Base-by-base conservation (phyloP, 2,329 filamentous ascomycete species). In the Fusarium kyushuense region DNA sequence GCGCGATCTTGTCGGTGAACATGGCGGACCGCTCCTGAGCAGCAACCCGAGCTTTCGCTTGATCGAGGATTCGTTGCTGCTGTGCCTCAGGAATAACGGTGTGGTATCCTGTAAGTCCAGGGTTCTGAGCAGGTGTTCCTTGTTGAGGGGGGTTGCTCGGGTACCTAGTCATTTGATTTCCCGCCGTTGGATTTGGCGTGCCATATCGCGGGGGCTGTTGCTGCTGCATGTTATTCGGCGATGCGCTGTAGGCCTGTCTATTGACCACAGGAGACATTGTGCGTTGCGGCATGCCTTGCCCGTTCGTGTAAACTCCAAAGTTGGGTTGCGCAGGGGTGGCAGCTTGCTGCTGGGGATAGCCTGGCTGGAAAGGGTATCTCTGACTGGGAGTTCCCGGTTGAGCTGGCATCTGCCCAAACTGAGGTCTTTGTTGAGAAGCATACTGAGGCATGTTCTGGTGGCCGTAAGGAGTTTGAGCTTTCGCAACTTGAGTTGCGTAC, bases 361-460 rank as follows among this genome's bases (percentile, higher is more conserved):
- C 68, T 43, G 76, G 76, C 53, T 80, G 81, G 30, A 78, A 81
- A 27, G 78, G 76, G 54, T 78, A 84, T 33, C 83, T 81, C 19
- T 82, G 79, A 59, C 77, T 79, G 3, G 81, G 80, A 12, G 79
- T 81, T 27, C 78, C 80, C 30, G 80, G 77, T 58, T 80, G 82
- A 25, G 75, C 70, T 62, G 78, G 78, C 67, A 79, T 82, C 69
- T 79, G 79, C 5, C 72, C 72, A 41, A 80, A 81, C 56, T 82
- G 82, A 27, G 81, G 79, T 54, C 84, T 81, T 63, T 78, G 81
- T 65, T 84, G 85, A 41, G 77, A 80, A 32, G 80, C 79, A 62
- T 82, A 86, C 45, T 84, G 80, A 12, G 79, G 79, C 76, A 85
- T 82, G 63, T 79, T 82, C 63, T 84, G 80, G 58, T 87, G 85